Base-by-base conservation (phyloP, 225 moss, liverwort and hornwort genomes). In the Thuidium tamariscinum region DNA sequence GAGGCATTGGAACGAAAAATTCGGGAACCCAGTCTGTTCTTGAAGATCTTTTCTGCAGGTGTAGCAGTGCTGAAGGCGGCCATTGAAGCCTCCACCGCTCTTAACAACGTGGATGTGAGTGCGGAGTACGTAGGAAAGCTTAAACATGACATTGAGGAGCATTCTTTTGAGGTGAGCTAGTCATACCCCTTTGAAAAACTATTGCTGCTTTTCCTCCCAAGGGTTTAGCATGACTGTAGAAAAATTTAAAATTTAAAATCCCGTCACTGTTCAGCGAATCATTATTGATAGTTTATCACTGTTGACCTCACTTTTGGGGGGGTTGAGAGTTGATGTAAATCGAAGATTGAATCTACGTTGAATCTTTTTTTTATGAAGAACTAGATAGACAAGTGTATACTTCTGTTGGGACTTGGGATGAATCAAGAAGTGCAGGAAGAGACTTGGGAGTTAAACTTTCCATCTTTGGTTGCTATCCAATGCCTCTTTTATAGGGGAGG, bases 61-160 rank as follows among this genome's bases (percentile, higher is more conserved):
- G 91, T 92, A 56, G 92, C 93, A 42, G 91, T 91, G 88, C 86
- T 84, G 30, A 98, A 94, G 90, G 93, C 86, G 37, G 97, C 97
- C 78, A 94, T 90, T 64, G 97, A 99, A 88, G 97, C 96, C 66
- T 94, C 97, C 14, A 95, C 98, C 41, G 95, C 96, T 86, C 94
- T 99, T 11, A 99, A 99, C 86, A 97, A 99, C 81, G 92, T 95
- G 61, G 98, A 99, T 88, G 91, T 97, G 68, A 97, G 98, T 86
- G 94, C 95, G 21, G 97, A 98, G 90, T 98, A 98, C 85, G 95
- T 98, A 61, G 89, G 96, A 71, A 98, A 97, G 90, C 93, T 98
- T 34, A 98, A 95, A 86, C 96, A 97, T 74, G 98, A 98, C 80
- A 97, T 98, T 83, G 98, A 97, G 92, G 98, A 90, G 70, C 94